Evolutionary conservation across 1,284 basidiomycete genomes (phyloP).

Genomic region (Porodaedalea pini): DNA sequence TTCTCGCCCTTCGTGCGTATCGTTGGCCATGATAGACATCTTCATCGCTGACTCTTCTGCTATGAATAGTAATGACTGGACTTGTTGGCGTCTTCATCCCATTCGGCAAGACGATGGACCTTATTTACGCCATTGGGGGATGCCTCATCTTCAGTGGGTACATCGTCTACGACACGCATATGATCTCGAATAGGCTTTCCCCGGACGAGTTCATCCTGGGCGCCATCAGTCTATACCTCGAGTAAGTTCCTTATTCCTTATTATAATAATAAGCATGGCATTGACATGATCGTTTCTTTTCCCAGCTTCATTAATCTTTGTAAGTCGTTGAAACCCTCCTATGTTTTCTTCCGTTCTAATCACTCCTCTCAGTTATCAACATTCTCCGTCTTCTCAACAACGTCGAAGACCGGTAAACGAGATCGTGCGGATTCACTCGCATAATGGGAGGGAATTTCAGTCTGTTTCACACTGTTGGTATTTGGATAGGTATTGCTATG

Average conservation of each 20-base stretch:
- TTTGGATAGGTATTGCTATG: too few species aligned
- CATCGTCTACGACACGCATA: conserved; percentile 82
- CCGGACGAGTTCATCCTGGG: conserved; percentile 89
- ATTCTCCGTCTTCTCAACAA: conserved; percentile 72
- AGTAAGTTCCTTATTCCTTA: conserved; percentile 44
- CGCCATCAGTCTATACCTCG: conserved; percentile 82
- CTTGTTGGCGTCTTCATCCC: conserved; percentile 79
- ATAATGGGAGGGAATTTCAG: too few species aligned
- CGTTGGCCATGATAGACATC: not conserved
- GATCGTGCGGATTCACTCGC: too few species aligned
- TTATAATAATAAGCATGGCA: not conserved
- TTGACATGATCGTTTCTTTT: conserved; percentile 7
- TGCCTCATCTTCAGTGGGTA: conserved; percentile 82
- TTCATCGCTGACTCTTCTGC: conserved; percentile 15
- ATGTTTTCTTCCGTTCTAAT: conserved; percentile 7
- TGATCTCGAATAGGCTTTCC: conserved; percentile 76
- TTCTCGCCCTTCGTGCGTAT: conserved; percentile 64
- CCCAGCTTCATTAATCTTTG: conserved; percentile 71
- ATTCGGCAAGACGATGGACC: conserved; percentile 70
- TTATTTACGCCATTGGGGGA: conserved; percentile 75
- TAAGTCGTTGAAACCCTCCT: conserved; percentile 35
- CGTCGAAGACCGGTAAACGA: conserved; percentile 37
- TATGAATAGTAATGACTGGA: conserved; percentile 60
- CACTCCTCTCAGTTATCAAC: conserved; percentile 53
- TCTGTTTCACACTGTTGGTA: too few species aligned